A percentile compares a stretch with the other conserved stretches of the same genome.
phyloP scores from a whole-genome alignment of 2,329 filamentous ascomycete species.

The Hymenoscyphus repandus region DNA sequence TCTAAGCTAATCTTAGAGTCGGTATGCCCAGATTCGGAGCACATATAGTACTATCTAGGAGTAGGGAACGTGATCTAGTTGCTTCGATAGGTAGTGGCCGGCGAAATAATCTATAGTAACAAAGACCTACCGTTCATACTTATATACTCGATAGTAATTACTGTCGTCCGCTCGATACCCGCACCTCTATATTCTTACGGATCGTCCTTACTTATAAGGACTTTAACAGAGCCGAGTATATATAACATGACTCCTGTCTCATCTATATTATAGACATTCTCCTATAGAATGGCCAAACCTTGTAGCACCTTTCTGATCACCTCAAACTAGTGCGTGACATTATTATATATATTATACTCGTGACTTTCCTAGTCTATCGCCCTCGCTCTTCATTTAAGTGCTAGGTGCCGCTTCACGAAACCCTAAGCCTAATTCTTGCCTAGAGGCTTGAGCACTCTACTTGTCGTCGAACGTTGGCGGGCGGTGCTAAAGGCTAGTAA shows the following conservation, averaged over 20 bases:
- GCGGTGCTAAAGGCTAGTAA: slow-evolving; percentile 7
- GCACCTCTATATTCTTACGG: not conserved
- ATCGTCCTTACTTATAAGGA: slow-evolving; percentile 23
- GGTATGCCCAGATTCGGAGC: slow-evolving; percentile 1
- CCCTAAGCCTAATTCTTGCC: not conserved
- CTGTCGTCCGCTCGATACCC: not conserved
- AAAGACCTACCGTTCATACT: no score
- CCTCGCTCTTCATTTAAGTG: not conserved
- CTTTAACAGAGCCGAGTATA: slow-evolving; percentile 28
- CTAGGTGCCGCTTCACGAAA: not conserved
- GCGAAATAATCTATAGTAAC: no score
- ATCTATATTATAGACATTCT: no score
- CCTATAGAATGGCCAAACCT: not conserved
- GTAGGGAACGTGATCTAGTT: not conserved
- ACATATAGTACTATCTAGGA: not conserved
- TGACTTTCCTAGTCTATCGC: not conserved
- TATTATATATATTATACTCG: slow-evolving; percentile 25
- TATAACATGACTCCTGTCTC: slow-evolving; percentile 33
- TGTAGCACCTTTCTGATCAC: slow-evolving; percentile 23
- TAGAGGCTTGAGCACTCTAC: not conserved
- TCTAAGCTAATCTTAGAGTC: slow-evolving; percentile 1
- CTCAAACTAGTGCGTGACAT: slow-evolving; percentile 30
- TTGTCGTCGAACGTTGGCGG: slow-evolving; percentile 13
- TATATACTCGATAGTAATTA: not conserved
- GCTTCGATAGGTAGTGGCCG: no score